Percentiles rank a stretch among this genome's conserved stretches.
These are phyloP conservation scores for Fraxinus velutina DNA, from an alignment of 305 asterid genomes.

Conservation along the genomic window DNA sequence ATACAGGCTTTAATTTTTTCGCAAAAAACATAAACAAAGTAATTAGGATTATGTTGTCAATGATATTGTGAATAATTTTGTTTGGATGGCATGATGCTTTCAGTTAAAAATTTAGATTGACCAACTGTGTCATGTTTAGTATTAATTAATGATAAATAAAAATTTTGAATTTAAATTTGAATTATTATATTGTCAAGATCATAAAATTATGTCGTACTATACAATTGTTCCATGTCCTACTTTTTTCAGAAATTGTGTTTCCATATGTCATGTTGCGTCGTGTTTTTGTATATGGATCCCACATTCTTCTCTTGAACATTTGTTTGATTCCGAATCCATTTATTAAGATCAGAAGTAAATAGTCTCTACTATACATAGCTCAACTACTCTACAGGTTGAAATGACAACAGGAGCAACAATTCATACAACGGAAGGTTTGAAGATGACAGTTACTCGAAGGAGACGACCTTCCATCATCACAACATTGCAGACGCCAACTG, in stretches of 20 bases:
- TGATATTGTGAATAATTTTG: background rate
- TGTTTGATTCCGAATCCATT: background rate
- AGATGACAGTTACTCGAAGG: constrained; percentile 77
- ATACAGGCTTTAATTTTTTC: background rate
- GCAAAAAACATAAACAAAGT: background rate
- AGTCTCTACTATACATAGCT: background rate
- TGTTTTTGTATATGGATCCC: background rate
- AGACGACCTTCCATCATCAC: constrained; percentile 61
- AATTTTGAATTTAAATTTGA: background rate
- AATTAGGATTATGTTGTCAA: background rate
- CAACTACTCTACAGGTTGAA: constrained; percentile 52
- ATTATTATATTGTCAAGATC: background rate
- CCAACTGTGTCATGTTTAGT: background rate
- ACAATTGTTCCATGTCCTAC: background rate
- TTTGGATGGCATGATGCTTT: background rate
- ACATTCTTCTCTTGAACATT: background rate
- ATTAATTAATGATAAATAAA: background rate
- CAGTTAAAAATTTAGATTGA: background rate
- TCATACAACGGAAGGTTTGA: constrained; percentile 91
- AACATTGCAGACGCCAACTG: constrained; percentile 43
- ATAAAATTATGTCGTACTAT: background rate
- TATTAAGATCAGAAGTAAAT: background rate
- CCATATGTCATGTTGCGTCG: background rate
- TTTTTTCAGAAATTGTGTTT: background rate
- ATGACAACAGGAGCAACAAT: constrained; percentile 99